These are phyloP conservation scores for Dryas drummondii DNA, from an alignment of 306 rosid species.

Conservation along the genomic window DNA sequence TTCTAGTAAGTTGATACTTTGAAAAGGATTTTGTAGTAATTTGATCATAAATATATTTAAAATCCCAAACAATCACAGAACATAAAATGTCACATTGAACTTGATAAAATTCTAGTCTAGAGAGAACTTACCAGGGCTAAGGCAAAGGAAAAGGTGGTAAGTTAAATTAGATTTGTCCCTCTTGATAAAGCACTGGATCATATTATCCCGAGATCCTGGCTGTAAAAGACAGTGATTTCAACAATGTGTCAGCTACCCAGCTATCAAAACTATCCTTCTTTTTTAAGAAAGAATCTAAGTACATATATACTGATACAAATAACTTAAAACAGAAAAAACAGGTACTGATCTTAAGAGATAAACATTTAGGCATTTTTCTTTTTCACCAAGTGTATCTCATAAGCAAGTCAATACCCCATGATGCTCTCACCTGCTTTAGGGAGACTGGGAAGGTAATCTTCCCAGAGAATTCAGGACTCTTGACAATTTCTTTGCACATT, in stretches of 20 bases:
- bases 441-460: constrained; percentile 86
- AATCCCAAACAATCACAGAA: constrained; percentile 10
- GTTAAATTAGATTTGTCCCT: constrained; percentile 88
- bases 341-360: neutral
- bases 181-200: constrained; percentile 87
- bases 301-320: neutral
- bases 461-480: constrained; percentile 68
- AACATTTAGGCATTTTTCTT: neutral
- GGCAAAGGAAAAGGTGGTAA: constrained; percentile 85
- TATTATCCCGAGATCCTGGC: constrained; percentile 86
- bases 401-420: neutral
- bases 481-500: constrained; percentile 83
- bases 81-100: neutral
- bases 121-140: constrained; percentile 67
- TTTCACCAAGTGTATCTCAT: neutral
- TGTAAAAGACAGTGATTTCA: constrained; percentile 32
- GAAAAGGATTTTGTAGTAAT: neutral
- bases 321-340: neutral
- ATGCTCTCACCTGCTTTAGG: constrained; percentile 70
- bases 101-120: neutral
- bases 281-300: neutral
- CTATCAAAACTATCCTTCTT: neutral
- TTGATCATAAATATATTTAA: neutral
- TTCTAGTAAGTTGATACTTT: neutral
- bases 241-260: constrained; percentile 15